Evolutionary conservation across 2,329 filamentous ascomycete species (phyloP).

Genomic region (Colletotrichum orbiculare): DNA sequence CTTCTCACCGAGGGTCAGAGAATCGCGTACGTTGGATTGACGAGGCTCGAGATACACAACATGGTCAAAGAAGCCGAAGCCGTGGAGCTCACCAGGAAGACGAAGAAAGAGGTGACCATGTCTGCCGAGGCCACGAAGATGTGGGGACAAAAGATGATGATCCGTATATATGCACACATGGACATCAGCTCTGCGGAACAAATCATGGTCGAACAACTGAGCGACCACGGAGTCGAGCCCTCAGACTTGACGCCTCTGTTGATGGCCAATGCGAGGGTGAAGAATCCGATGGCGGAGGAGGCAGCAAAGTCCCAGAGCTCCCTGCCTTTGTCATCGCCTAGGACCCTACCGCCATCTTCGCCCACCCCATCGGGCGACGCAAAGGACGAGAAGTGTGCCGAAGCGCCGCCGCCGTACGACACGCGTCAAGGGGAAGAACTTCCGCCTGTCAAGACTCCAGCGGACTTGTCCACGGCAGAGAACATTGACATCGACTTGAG

Average conservation of each 20-base stretch:
- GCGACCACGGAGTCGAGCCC: conserved; percentile 89
- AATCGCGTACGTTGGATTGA: conserved; percentile 94
- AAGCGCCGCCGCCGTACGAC: conserved; percentile 69
- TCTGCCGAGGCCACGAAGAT: conserved; percentile 85
- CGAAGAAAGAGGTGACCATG: conserved; percentile 77
- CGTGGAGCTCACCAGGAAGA: conserved; percentile 69
- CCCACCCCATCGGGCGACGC: conserved; percentile 52
- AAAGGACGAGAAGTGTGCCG: conserved; percentile 60
- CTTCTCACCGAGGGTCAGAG: conserved; percentile 94
- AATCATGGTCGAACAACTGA: conserved; percentile 98
- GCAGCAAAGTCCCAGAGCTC: conserved; percentile 56
- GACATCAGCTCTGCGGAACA: conserved; percentile 92
- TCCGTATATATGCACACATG: conserved; percentile 94
- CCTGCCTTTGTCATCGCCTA: conserved; percentile 24
- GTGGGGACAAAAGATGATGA: conserved; percentile 99
- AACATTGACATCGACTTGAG: conserved; percentile 95
- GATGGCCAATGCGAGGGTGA: conserved; percentile 92
- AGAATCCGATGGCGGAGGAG: conserved; percentile 83
- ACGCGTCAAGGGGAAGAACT: conserved; percentile 76
- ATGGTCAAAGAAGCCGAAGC: conserved; percentile 78
- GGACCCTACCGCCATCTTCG: conserved; percentile 39
- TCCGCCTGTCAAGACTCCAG: conserved; percentile 83
- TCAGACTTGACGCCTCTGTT: conserved; percentile 85
- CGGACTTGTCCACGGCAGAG: conserved; percentile 81
- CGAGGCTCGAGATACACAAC: conserved; percentile 80